Percentiles rank a stretch among this genome's conserved stretches.
Evolutionary conservation across 139 green algal genomes (phyloP).

Genomic region (Chara braunii): DNA sequence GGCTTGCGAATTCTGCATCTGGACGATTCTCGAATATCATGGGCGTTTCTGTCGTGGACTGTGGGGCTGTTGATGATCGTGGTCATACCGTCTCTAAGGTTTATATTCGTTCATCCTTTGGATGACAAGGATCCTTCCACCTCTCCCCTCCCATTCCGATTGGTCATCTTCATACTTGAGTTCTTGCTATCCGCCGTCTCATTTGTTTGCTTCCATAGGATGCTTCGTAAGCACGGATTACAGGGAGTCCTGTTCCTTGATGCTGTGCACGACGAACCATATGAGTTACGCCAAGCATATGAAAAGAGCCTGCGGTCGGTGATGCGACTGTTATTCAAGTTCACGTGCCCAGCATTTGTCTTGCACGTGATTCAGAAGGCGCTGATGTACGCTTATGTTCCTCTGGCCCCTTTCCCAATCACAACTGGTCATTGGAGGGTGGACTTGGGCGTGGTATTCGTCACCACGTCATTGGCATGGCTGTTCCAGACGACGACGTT

Average conservation of each 20-base stretch:
- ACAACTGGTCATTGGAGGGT: not conserved
- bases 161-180: conserved; percentile 13
- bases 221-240: conserved; percentile 22
- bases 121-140: not conserved
- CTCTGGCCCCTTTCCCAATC: not conserved
- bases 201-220: conserved; percentile 22
- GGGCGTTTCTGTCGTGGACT: not conserved
- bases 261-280: conserved; percentile 1
- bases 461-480: conserved; percentile 21
- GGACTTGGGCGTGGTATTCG: not conserved
- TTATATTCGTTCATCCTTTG: not conserved
- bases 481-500: conserved; percentile 23
- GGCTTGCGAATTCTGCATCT: not conserved
- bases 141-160: conserved; percentile 14
- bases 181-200: conserved; percentile 1
- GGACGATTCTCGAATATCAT: not conserved
- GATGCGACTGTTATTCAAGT: not conserved
- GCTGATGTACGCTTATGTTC: conserved; percentile 6
- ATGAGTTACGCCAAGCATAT: conserved; percentile 12
- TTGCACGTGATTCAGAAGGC: conserved; percentile 19
- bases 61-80: not conserved
- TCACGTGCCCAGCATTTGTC: conserved; percentile 15
- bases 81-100: not conserved
- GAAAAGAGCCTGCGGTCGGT: conserved; percentile 10
- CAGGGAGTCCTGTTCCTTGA: conserved; percentile 24